Evolutionary conservation across 2,329 filamentous ascomycete species (phyloP).

Genomic region (Monosporascus sp.): DNA sequence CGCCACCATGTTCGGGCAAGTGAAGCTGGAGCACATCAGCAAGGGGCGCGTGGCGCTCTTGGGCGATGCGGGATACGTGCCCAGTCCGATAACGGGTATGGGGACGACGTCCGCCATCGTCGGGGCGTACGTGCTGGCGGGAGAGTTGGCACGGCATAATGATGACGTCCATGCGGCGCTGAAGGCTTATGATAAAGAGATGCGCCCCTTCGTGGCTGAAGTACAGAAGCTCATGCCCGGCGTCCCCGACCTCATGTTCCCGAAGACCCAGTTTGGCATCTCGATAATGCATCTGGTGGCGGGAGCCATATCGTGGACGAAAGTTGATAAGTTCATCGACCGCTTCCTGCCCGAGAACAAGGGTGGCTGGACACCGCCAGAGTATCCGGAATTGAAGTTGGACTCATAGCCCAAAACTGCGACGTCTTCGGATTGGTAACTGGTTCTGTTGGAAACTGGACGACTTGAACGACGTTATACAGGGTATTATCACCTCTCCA

Average conservation of each 20-base stretch:
- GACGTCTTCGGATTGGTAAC: not conserved
- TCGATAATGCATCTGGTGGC: constrained; percentile 11
- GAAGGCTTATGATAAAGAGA: constrained; percentile 35
- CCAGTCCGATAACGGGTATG: constrained; percentile 43
- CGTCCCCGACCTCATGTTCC: constrained; percentile 12
- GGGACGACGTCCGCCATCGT: constrained; percentile 44
- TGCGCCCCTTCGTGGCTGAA: constrained; percentile 38
- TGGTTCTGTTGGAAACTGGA: too few relatives aligned
- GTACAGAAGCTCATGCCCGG: constrained; percentile 28
- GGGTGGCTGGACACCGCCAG: constrained; percentile 16
- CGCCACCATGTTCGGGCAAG: constrained; percentile 35
- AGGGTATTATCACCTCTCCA: too few relatives aligned
- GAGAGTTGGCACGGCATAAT: constrained; percentile 36
- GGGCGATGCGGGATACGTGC: constrained; percentile 49
- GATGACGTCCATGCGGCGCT: constrained; percentile 29
- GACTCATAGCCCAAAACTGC: not conserved
- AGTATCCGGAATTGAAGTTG: constrained; percentile 21
- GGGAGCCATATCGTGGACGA: constrained; percentile 17
- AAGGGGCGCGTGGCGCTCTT: constrained; percentile 42
- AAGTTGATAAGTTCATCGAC: constrained; percentile 13
- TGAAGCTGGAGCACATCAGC: constrained; percentile 38
- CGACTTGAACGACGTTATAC: too few relatives aligned
- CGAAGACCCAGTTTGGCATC: constrained; percentile 16
- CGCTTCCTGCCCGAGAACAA: constrained; percentile 14
- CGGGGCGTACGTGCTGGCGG: constrained; percentile 51